These are phyloP conservation scores for Ceratocystis smalleyi DNA, from an alignment of 2,329 filamentous ascomycete species.

Conservation along the genomic window DNA sequence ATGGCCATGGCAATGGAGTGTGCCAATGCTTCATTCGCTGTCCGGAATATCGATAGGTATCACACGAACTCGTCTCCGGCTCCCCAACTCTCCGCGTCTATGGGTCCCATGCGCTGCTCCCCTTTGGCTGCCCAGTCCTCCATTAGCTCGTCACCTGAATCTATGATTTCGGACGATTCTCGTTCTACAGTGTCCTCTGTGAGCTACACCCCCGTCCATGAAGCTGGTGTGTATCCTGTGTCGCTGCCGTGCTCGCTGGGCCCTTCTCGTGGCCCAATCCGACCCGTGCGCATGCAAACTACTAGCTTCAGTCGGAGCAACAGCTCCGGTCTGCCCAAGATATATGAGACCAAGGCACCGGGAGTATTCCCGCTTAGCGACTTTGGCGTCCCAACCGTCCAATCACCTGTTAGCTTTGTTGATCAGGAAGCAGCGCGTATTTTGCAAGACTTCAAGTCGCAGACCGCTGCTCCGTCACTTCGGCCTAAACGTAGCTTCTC, in stretches of 20 bases:
- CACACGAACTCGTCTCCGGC: slow-evolving; percentile 37
- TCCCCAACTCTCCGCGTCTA: slow-evolving; percentile 31
- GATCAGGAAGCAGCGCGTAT: slow-evolving; percentile 10
- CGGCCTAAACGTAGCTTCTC: slow-evolving; percentile 11
- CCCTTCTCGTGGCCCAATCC: neutral
- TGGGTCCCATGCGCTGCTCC: slow-evolving; percentile 37
- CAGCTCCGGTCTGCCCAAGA: neutral
- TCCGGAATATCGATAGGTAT: slow-evolving; percentile 29
- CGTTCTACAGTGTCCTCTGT: slow-evolving; percentile 49
- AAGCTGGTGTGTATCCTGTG: slow-evolving; percentile 40
- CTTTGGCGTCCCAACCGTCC: neutral
- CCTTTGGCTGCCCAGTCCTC: slow-evolving; percentile 49
- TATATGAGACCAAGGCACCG: neutral
- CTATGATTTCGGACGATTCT: slow-evolving; percentile 49
- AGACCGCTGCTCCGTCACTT: neutral
- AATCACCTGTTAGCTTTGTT: neutral
- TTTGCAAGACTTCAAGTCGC: slow-evolving; percentile 11
- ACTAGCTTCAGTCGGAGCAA: neutral
- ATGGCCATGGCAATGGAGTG: slow-evolving; percentile 48
- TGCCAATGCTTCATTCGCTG: slow-evolving; percentile 26
- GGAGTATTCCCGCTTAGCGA: neutral
- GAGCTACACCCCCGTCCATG: slow-evolving; percentile 39
- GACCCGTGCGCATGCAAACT: neutral
- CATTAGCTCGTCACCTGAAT: slow-evolving; percentile 49
- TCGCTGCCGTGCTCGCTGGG: slow-evolving; percentile 21